phyloP scores from a whole-genome alignment of 257 asterid genomes.

The Fraxinus pennsylvanica region DNA sequence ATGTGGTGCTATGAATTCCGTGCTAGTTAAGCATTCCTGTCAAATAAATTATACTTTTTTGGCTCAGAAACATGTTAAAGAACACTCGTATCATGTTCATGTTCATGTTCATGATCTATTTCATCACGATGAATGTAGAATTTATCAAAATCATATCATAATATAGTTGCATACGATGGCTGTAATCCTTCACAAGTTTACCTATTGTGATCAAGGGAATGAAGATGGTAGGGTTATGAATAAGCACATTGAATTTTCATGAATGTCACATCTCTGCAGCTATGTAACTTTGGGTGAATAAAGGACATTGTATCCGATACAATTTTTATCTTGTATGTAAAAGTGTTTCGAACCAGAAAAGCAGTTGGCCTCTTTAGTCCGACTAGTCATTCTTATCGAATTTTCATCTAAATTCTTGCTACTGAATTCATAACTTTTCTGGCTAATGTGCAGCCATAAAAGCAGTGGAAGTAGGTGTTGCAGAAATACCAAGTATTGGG shows the following conservation, averaged over 20 bases:
- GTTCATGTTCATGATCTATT: neutral
- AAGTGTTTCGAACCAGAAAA: neutral
- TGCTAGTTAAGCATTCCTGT: neutral
- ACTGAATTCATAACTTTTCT: neutral
- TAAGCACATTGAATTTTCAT: neutral
- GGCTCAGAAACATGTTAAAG: neutral
- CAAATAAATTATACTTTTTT: neutral
- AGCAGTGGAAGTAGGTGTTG: conserved; percentile 63
- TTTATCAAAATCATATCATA: neutral
- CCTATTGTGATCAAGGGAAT: conserved; percentile 61
- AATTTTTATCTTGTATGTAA: neutral
- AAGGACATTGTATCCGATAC: neutral
- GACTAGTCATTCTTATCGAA: neutral
- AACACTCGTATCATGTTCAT: neutral
- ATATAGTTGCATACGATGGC: conserved; percentile 44
- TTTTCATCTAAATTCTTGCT: neutral
- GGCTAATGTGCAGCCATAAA: conserved; percentile 41
- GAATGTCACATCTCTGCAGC: neutral
- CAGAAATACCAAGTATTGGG: conserved; percentile 31
- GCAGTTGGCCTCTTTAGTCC: neutral
- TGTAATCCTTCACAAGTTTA: conserved; percentile 52
- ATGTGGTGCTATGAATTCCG: conserved; percentile 31
- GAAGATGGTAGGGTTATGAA: conserved; percentile 51
- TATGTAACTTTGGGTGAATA: neutral
- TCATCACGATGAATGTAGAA: neutral